Percentiles rank a stretch among this genome's conserved stretches.
Conservation (phyloP, 2,329 filamentous ascomycete species). For the Alternaria gansuensis region DNA sequence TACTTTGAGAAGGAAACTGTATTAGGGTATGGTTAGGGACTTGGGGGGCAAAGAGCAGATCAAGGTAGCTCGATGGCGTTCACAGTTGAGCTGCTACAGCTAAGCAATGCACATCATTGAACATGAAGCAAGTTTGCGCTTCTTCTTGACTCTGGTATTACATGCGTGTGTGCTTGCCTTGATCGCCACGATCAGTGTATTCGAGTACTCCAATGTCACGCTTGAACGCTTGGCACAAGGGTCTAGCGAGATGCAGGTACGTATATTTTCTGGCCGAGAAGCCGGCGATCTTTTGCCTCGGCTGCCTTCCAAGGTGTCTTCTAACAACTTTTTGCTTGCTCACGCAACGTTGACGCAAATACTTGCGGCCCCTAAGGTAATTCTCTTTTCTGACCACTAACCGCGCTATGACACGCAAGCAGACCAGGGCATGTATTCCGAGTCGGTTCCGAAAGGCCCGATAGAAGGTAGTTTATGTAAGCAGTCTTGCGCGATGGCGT, state of each 20-base stretch:
- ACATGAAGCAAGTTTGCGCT: slow-evolving; percentile 12
- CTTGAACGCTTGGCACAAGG: slow-evolving; percentile 11
- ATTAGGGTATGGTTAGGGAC: slow-evolving; percentile 25
- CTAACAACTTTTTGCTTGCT: not conserved
- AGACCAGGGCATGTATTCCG: slow-evolving; percentile 16
- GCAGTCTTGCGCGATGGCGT: slow-evolving; percentile 1
- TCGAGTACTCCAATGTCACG: not conserved
- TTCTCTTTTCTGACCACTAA: slow-evolving; percentile 1
- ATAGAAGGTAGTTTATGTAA: slow-evolving; percentile 18
- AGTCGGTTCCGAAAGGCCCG: slow-evolving; percentile 20
- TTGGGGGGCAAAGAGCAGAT: slow-evolving; percentile 18
- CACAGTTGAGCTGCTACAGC: slow-evolving; percentile 19
- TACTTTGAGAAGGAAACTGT: slow-evolving; percentile 24
- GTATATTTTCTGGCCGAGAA: slow-evolving; percentile 19
- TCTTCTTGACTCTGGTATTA: not conserved
- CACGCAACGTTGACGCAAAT: not conserved
- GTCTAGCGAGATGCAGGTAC: slow-evolving; percentile 15
- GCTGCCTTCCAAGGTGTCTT: not conserved
- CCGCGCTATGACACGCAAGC: slow-evolving; percentile 10
- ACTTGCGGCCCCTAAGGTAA: not conserved
- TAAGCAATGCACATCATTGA: slow-evolving; percentile 24
- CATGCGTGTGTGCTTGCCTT: not conserved
- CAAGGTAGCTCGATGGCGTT: slow-evolving; percentile 19
- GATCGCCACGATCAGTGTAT: not conserved
- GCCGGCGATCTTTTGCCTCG: slow-evolving; percentile 8